These are phyloP conservation scores for Macrolepiota fuliginosa DNA, from an alignment of 768 basidiomycete genomes.

Conservation along the genomic window DNA sequence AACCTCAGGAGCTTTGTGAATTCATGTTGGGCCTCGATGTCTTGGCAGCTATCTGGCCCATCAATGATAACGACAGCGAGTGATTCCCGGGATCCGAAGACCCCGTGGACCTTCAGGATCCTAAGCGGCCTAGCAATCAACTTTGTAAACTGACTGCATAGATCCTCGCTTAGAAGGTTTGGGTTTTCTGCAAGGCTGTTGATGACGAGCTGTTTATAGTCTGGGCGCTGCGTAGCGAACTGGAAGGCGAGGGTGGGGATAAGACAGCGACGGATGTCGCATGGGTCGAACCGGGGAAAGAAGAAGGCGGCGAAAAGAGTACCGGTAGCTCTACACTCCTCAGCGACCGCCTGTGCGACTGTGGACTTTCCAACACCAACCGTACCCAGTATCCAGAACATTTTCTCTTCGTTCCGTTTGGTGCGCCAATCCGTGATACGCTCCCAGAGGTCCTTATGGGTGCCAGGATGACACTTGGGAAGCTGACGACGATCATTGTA, in stretches of 20 bases:
- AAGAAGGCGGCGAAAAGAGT: background rate
- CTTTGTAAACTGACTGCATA: background rate
- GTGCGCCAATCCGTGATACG: background rate
- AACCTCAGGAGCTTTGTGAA: too few relatives aligned
- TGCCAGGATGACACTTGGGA: background rate
- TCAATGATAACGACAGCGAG: background rate
- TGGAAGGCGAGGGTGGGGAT: background rate
- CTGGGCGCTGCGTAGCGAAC: background rate
- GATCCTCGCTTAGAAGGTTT: background rate
- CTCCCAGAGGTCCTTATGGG: background rate
- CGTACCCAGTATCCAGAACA: background rate
- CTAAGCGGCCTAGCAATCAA: background rate
- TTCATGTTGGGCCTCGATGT: background rate
- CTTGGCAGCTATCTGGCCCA: background rate
- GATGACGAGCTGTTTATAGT: background rate
- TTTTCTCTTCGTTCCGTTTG: background rate
- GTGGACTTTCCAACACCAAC: background rate
- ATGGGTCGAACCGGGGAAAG: background rate
- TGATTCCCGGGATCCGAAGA: background rate
- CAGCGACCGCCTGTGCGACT: background rate
- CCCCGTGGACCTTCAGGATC: background rate
- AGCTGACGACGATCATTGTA: too few relatives aligned
- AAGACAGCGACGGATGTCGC: background rate
- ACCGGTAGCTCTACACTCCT: background rate
- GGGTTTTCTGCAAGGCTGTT: background rate